Evolutionary conservation across 441 rosid genomes (phyloP), one percentile per base, ranked within the genome.

Genomic region (Syzygium syzygioides): DNA sequence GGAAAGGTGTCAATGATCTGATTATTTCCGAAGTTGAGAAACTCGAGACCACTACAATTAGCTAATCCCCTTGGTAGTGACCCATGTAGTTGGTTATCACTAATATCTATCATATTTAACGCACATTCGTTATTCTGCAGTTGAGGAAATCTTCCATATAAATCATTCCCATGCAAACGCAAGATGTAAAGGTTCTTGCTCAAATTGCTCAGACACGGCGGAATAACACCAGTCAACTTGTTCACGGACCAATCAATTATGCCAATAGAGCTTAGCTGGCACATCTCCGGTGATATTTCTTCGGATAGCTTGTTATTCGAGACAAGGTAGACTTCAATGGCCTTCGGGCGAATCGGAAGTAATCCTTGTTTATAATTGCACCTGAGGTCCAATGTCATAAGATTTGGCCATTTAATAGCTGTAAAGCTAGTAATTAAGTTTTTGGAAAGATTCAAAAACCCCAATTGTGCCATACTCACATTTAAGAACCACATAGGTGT

Each of bases 121-220:
- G 0, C 4, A 60, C 66, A 60, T 0, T 0, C 0, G 0, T 28
- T 1, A 28, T 60, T 28, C 14, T 28, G 1, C 18, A 3, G 28
- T 60, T 13, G 66, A 60, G 66, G 66, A 60, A 60, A 28, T 60
- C 30, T 60, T 5, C 66, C 66, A 60, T 13, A 28, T 13, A 60
- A 60, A 60, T 60, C 66, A 60, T 60, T 60, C 1, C 66, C 66
- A 28, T 60, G 32, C 32, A 60, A 60, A 28, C 18, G 5, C 66
- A 60, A 28, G 32, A 60, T 0, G 17, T 3, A 13, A 2, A 60
- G 9, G 2, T 3, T 13, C 18, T 2, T 0, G 0, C 55, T 30
- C 9, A 30, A n/a, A 23, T 88, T 57, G 7, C 50, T 19, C 20
- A 88, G 15, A 60, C 89, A 60, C 6, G 66, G 4, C 0, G 66